Evolutionary conservation across 257 asterid species (phyloP).

Genomic region (Capsicum chinense): DNA sequence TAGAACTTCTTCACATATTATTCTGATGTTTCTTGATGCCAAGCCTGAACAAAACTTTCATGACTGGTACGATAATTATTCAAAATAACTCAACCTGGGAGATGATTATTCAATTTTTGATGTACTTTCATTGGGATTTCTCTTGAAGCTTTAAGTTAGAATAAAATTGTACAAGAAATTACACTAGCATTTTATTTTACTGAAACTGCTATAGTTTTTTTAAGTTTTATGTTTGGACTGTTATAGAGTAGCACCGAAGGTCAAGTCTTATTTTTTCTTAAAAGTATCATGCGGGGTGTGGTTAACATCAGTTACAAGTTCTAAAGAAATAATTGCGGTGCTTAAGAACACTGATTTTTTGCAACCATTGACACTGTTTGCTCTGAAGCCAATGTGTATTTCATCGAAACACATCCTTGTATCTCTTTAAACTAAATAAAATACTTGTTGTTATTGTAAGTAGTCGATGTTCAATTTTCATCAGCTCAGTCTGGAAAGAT

Average conservation of each 20-base stretch:
- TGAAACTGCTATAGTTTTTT: not conserved
- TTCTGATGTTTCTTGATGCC: not conserved
- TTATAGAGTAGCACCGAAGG: not conserved
- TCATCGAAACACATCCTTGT: not conserved
- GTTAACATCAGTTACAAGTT: not conserved
- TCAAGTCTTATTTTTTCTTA: not conserved
- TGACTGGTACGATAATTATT: not conserved
- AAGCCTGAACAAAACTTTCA: not conserved
- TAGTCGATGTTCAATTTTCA: not conserved
- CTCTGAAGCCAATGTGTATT: not conserved
- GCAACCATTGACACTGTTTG: not conserved
- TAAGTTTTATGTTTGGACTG: no score
- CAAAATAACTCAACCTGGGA: not conserved
- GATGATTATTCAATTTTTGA: not conserved
- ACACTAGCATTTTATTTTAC: not conserved
- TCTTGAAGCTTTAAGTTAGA: not conserved
- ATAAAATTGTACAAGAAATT: not conserved
- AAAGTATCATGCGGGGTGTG: no score
- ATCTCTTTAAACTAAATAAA: not conserved
- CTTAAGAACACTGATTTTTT: no score
- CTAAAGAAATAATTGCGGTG: not conserved
- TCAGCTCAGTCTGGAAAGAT: no score
- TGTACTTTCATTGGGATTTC: not conserved
- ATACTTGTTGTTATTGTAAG: not conserved
- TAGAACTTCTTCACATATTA: slow-evolving; percentile 7